Conservation (phyloP, 2,329 filamentous ascomycete genomes). For the Pseudogymnoascus pannorum region DNA sequence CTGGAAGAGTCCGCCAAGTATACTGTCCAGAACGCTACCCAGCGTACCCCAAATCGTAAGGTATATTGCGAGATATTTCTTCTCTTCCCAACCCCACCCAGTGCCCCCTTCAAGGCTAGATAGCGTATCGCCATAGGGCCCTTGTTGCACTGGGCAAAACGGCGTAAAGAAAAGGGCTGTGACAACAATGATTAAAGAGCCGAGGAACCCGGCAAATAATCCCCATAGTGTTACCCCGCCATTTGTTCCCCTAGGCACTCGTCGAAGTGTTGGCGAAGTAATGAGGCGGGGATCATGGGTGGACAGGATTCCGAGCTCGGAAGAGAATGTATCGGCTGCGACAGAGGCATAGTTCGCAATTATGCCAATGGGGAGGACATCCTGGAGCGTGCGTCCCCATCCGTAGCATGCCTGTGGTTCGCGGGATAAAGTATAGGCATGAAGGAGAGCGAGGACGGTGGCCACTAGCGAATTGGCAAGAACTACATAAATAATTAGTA, state of each 20-base stretch:
- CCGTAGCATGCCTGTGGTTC: conserved; percentile 40
- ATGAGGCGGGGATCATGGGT: conserved; percentile 71
- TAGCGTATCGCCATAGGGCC: conserved; percentile 10
- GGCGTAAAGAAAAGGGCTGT: conserved; percentile 59
- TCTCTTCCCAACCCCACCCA: conserved; percentile 49
- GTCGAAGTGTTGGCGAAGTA: conserved; percentile 66
- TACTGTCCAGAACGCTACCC: conserved; percentile 79
- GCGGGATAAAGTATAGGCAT: conserved; percentile 49
- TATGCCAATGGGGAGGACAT: conserved; percentile 45
- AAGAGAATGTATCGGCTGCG: conserved; percentile 88
- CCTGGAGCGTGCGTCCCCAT: conserved; percentile 55
- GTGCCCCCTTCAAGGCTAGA: conserved; percentile 33
- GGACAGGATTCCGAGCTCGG: conserved; percentile 88
- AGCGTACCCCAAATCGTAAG: conserved; percentile 66
- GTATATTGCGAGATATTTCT: conserved; percentile 39
- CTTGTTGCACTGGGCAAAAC: conserved; percentile 42
- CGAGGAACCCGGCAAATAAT: conserved; percentile 63
- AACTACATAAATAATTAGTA: conserved; percentile 39
- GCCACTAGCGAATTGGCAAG: conserved; percentile 81
- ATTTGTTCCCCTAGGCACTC: conserved; percentile 86
- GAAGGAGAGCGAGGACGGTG: conserved; percentile 53
- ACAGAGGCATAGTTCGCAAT: conserved; percentile 85
- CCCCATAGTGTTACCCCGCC: conserved; percentile 79
- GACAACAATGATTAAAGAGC: conserved; percentile 62
- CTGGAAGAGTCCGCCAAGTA: conserved; percentile 80